A percentile compares a stretch with the other conserved stretches of the same genome.
Conservation (phyloP, 208 protist genomes). For the Herpetomonas muscarum region DNA sequence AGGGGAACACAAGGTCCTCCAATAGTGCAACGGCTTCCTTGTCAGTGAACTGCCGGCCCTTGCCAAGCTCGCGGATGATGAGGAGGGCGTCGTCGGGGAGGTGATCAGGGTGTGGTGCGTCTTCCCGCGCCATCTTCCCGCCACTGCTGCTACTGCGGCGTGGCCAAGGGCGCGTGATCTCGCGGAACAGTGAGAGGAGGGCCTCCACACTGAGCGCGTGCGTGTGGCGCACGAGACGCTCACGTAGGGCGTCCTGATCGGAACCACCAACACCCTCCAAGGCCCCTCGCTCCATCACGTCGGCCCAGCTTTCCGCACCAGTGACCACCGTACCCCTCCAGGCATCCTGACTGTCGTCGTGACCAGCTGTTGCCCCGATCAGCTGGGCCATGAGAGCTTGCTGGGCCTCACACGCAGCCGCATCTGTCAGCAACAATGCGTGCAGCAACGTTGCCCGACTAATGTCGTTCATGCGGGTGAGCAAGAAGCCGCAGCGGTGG, state of each 20-base stretch:
- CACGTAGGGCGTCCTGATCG: not conserved
- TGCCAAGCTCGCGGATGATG: constrained; percentile 2
- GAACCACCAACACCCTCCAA: not conserved
- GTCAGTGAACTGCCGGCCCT: not conserved
- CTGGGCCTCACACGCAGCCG: constrained; percentile 24
- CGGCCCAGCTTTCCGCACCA: too few relatives aligned
- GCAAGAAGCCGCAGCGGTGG: constrained; percentile 34
- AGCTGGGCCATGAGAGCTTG: constrained; percentile 21
- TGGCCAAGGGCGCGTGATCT: too few relatives aligned
- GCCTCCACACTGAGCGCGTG: not conserved
- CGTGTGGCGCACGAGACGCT: not conserved
- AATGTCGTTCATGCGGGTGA: constrained; percentile 26
- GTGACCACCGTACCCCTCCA: too few relatives aligned
- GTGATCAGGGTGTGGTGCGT: not conserved
- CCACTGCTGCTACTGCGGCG: too few relatives aligned
- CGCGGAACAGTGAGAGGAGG: too few relatives aligned
- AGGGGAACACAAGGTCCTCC: not conserved
- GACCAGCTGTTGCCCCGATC: not conserved
- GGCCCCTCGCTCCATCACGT: not conserved
- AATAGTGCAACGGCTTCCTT: not conserved
- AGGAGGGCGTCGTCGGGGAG: not conserved
- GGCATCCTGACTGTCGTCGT: too few relatives aligned
- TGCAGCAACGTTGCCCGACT: constrained; percentile 47
- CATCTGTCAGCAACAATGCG: constrained; percentile 30
- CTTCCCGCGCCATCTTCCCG: too few relatives aligned